Evolutionary conservation across 2,329 filamentous ascomycete genomes (phyloP), one percentile per base, ranked within the genome.

Genomic region (Stemphylium vesicarium): DNA sequence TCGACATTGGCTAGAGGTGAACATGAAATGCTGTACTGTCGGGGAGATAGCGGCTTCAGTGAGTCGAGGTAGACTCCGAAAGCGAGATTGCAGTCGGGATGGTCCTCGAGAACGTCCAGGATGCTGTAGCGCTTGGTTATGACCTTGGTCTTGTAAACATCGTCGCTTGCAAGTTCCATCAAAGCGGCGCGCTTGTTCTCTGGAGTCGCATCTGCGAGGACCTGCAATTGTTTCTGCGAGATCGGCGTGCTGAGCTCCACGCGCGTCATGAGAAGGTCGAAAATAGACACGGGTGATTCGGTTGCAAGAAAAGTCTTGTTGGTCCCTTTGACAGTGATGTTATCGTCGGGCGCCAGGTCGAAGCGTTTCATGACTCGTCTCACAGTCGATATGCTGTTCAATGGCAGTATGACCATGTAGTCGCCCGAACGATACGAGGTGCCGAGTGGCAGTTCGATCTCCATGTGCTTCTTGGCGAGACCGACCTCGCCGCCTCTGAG

Each of bases 321-420:
- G 35, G 51, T 54, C 18, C 51, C 51, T 0, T 46, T 50, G 10
- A 64, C 51, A n/a, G 48, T 37, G 31, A 65, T 55, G 13, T 35
- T 50, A 5, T 54, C 51, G 7, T 54, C 51, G 2, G 51, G 51
- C 4, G 51, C 36, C 8, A 54, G 29, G 18, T 51, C 44, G 48
- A 65, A 69, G 31, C 56, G 57, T 16, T 51, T 56, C 18, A 64
- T 35, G 18, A 64, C 56, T 5, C 66, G 62, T n/a, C 48, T 49
- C n/a, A 59, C 58, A n/a, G 43, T 61, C 11, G 43, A 35, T 2
- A 51, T 39, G 16, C 42, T 47, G 71, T 92, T 93, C 24, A 89
- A 75, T 0, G 90, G 89, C 1, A 91, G 78, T 2, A 91, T 78
- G 0, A 88, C 87, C 1, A 93, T 80, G 69, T 93, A 92, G 69